Evolutionary conservation across 805 yeast genomes (phyloP), one percentile per base, ranked within the genome.

Genomic region (Metschnikowia baotianmanensis): DNA sequence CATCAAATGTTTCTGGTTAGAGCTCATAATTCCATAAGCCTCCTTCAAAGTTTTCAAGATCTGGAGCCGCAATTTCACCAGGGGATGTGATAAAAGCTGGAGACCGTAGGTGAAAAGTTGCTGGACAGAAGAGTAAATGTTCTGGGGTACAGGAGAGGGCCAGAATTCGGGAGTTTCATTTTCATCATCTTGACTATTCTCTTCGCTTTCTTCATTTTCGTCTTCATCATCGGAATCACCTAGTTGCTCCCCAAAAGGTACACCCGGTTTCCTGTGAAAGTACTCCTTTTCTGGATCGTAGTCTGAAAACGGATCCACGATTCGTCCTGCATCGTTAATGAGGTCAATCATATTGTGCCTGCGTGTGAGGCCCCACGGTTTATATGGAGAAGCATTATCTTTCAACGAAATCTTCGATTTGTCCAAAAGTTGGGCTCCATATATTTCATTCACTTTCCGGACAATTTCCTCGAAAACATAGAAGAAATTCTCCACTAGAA

Each of bases 401-500:
- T 18, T 13, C 18, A 19, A 25, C 6, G 19, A 20, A 17, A 38
- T 17, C 23, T 40, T 36, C 6, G 38, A 7, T 10, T 4, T 10
- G 20, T 31, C 28, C 21, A 49, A 15, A 46, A 50, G 15, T 20
- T 40, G 24, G 2, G 16, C 29, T 23, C 45, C 54, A 50, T 71
- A 75, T 30, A 56, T 39, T 15, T 61, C 57, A 23, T 59, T 57
- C 26, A 80, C 61, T 53, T 80, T 81, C 23, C 63, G 61, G 6
- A 80, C 65, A 4, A 86, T 59, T 19, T 78, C 81, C 38, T 76
- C 76, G 53, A 90, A 87, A 0, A 87, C 83, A 3, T 72, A 62
- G 46, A 89, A 85, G 44, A 87, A 82, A 1, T 87, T 86, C 43
- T 82, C 82, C 39, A 86, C 81, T 13, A 93, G 64, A 12, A 71